phyloP scores from a whole-genome alignment of 179 eudicot genomes.

The Monotropa hypopitys region DNA sequence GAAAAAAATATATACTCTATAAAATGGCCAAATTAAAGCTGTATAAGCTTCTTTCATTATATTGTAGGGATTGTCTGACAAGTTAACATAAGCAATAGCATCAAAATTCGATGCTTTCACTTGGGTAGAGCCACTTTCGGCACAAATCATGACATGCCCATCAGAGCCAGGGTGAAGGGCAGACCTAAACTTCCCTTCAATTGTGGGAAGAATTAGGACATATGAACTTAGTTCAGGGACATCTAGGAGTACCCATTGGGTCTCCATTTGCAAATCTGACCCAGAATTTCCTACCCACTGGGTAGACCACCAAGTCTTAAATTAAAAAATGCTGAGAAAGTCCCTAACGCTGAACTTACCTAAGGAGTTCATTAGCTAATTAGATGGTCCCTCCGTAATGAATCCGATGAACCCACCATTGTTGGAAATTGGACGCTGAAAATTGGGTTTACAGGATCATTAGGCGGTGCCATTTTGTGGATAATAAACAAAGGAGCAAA shows the following conservation, averaged over 20 bases:
- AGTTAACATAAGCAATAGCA: constrained; percentile 50
- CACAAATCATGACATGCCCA: constrained; percentile 34
- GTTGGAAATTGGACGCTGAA: constrained; percentile 15
- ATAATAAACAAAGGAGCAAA: too few relatives aligned
- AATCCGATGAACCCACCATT: constrained; percentile 54
- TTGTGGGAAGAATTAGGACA: constrained; percentile 38
- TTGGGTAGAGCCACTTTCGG: constrained; percentile 45
- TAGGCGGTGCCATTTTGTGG: constrained; percentile 11
- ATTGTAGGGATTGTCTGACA: constrained; percentile 48
- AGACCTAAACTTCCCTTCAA: constrained; percentile 49
- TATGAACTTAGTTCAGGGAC: constrained; percentile 41
- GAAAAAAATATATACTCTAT: too few relatives aligned
- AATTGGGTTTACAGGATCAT: constrained; percentile 5
- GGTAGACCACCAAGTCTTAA: constrained; percentile 74
- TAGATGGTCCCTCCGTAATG: constrained; percentile 23
- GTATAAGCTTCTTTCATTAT: constrained; percentile 51
- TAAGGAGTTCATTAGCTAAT: constrained; percentile 32
- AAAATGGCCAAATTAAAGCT: too few relatives aligned
- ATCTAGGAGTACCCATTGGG: constrained; percentile 50
- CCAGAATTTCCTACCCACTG: constrained; percentile 57
- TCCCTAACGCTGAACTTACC: constrained; percentile 36
- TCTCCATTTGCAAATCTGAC: constrained; percentile 53
- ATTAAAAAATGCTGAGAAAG: constrained; percentile 57
- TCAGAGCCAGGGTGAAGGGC: constrained; percentile 37
- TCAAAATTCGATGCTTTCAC: constrained; percentile 30